Conservation (phyloP, 2,329 filamentous ascomycete species). For the Fusarium longipes region DNA sequence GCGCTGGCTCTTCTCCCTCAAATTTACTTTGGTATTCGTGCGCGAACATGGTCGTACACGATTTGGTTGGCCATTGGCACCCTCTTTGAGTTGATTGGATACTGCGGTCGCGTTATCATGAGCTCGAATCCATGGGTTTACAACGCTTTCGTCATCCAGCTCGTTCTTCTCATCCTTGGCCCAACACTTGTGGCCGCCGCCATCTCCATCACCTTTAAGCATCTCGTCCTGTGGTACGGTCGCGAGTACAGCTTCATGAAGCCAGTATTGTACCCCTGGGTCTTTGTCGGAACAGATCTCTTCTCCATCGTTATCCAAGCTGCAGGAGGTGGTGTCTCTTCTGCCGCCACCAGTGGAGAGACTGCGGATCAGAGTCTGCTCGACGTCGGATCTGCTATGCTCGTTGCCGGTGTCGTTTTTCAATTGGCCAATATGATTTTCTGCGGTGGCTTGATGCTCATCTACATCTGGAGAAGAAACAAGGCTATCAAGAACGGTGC, state of each 20-base stretch:
- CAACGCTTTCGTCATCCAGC: slow-evolving; percentile 55
- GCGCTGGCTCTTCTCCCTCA: slow-evolving; percentile 50
- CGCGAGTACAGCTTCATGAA: slow-evolving; percentile 52
- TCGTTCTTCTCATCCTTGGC: slow-evolving; percentile 56
- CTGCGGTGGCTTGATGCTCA: slow-evolving; percentile 39
- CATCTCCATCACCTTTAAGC: slow-evolving; percentile 59
- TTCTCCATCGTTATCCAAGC: slow-evolving; percentile 49
- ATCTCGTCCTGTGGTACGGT: slow-evolving; percentile 57
- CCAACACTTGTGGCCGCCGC: slow-evolving; percentile 57
- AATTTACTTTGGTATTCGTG: slow-evolving; percentile 48
- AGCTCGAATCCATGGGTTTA: slow-evolving; percentile 54
- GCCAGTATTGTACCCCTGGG: slow-evolving; percentile 57
- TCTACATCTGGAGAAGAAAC: slow-evolving; percentile 38
- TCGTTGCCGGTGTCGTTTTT: slow-evolving; percentile 41
- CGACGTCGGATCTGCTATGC: slow-evolving; percentile 30
- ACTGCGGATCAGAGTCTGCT: slow-evolving; percentile 15
- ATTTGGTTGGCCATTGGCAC: slow-evolving; percentile 52
- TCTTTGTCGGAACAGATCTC: slow-evolving; percentile 61
- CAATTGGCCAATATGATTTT: slow-evolving; percentile 43
- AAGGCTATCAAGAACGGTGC: slow-evolving; percentile 27
- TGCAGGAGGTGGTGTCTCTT: slow-evolving; percentile 38
- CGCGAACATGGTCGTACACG: slow-evolving; percentile 55
- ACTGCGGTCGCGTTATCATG: slow-evolving; percentile 56
- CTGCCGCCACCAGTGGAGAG: slow-evolving; percentile 25
- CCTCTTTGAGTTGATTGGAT: slow-evolving; percentile 56